Base-by-base conservation (phyloP, 805 yeast genomes). In the Saturnispora kantuleensis region DNA sequence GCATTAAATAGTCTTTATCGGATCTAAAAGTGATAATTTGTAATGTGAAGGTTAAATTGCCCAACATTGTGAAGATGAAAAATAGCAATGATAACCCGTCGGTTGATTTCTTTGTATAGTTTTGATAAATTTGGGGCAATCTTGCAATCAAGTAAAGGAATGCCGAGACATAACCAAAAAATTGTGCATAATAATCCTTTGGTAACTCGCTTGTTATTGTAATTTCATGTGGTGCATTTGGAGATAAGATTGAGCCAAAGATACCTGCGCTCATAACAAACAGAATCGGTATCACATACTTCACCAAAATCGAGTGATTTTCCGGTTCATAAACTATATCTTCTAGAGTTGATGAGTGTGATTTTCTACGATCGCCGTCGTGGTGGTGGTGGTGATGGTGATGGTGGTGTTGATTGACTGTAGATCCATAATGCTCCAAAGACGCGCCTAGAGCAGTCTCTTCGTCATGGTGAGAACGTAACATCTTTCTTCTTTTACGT, bases 81-180 rank as follows among this genome's bases (percentile, higher is more conserved):
- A 84, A 84, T 42, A 86, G 73, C 50, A 90, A 74, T 45, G 96
- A 82, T 54, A 93, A 80, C 1, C 97, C 97, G 46, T 77, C 73
- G 45, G 88, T 88, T 4, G 95, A 83, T 55, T 80, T 77, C 51
- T 95, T 75, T 39, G 68, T 68, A 59, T 79, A 76, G 64, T 90
- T 90, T 57, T 84, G 94, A 46, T 74, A 65, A 44, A 90, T 83
- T 63, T 90, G 98, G 0, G 98, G 98, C 31, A 62, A 41, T 51
- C 87, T 66, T 3, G 93, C 93, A 8, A 84, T 76, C 51, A 84
- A 68, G 59, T 84, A 84, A 46, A 84, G 63, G 2, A 67, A 48
- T 1, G 94, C 90, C 4, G 86, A 78, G 5, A 76, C 51, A 62
- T 83, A 84, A 5, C 93, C 93, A 49, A 80, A 67, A 3, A 80